Evolutionary conservation across 305 asterid genomes (phyloP), one percentile per base, ranked within the genome.

Genomic region (Rubia tinctorum): DNA sequence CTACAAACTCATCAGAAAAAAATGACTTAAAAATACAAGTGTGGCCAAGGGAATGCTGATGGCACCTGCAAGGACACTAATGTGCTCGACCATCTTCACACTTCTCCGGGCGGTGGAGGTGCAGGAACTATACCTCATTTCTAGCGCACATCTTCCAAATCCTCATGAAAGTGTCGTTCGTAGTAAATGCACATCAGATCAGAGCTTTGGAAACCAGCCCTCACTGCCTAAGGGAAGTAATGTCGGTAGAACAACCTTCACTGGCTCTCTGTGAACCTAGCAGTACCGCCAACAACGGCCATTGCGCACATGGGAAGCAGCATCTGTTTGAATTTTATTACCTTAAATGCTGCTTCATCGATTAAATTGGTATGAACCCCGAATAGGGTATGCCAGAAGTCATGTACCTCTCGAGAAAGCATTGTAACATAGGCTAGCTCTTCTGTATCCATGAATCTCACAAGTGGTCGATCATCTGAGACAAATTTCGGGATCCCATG

Each of bases 341-440:
- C 98, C 73, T 95, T 95, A 8, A 95, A 69, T 4, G 97, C 89
- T 44, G 98, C 86, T 84, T 95, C 99, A 70, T 98, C 98, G 0
- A 95, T 92, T 87, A 92, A 78, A 79, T 95, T 95, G 59, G 99
- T 92, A 12, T 96, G 97, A 23, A 95, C 88, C 40, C 73, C 99
- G 64, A 95, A 95, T 37, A 90, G 86, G 75, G 98, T 95, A 83
- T 89, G 99, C 98, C 99, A 92, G 61, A 95, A 89, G 79, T 95
- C 99, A 37, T 95, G 99, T 74, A 95, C 95, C 79, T 95, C 98
- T 7, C 99, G 97, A n/a, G 99, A 97, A 40, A 98, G 96, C 70
- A 92, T 92, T 10, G 96, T 95, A 71, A 95, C 96, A 45, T 89
- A 95, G 45, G 98, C 95, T 73, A 92, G 72, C 61, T 95, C 98